Conservation (phyloP, 768 basidiomycete species). For the Hygrocybe punicea region DNA sequence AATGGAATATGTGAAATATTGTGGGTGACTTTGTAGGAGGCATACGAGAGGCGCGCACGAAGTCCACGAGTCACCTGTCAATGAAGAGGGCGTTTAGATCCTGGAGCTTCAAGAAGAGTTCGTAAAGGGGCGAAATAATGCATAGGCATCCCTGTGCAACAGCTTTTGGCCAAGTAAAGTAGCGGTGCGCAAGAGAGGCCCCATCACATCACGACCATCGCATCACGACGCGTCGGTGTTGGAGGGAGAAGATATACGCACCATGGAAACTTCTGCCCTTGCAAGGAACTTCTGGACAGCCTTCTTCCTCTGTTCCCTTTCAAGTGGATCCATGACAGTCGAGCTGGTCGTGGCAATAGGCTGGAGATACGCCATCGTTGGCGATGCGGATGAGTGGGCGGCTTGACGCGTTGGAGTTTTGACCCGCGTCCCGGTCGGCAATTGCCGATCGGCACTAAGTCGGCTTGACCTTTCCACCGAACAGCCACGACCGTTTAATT, state of each 20-base stretch:
- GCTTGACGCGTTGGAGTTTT: conserved; percentile 25
- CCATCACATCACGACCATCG: neutral
- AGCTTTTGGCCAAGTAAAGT: neutral
- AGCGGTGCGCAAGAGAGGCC: neutral
- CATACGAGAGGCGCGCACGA: conserved; percentile 76
- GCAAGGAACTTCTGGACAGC: conserved; percentile 75
- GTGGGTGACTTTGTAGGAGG: conserved; percentile 78
- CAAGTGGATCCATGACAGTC: conserved; percentile 40
- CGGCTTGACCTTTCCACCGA: neutral
- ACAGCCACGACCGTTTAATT: too few species aligned
- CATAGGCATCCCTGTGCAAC: neutral
- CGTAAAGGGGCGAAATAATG: too few species aligned
- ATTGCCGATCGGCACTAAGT: conserved; percentile 7
- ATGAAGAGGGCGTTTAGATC: conserved; percentile 21
- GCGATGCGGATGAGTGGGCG: conserved; percentile 62
- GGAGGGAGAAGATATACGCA: conserved; percentile 44
- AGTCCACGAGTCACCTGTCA: conserved; percentile 75
- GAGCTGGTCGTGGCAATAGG: conserved; percentile 38
- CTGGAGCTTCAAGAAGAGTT: neutral
- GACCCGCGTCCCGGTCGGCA: conserved; percentile 31
- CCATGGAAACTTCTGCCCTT: conserved; percentile 76
- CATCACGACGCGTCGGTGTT: conserved; percentile 48
- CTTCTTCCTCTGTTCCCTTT: conserved; percentile 60
- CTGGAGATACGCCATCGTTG: conserved; percentile 61
- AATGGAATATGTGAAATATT: conserved; percentile 64